Evolutionary conservation across 108 stramenopile genomes (phyloP).

Genomic region (Licmophora abbreviata): DNA sequence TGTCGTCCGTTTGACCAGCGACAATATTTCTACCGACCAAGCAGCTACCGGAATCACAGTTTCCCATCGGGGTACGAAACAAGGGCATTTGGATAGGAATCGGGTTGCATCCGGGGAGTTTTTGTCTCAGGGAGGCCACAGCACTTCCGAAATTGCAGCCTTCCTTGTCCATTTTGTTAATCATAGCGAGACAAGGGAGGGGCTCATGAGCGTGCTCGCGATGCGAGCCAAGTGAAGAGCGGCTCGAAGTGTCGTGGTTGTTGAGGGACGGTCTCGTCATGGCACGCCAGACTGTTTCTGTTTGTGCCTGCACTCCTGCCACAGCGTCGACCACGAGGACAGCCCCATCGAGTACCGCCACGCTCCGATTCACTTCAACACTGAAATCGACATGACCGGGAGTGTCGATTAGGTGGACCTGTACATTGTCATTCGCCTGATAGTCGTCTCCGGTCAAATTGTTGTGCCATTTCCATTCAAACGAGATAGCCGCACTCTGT

Average conservation of each 20-base stretch:
- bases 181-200: conserved; percentile 83
- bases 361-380: conserved; percentile 94
- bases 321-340: conserved; percentile 96
- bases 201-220: conserved; percentile 65
- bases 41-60: background rate
- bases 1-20: conserved; percentile 14
- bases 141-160: conserved; percentile 87
- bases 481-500: conserved; percentile 91
- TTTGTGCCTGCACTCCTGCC: conserved; percentile 96
- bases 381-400: conserved; percentile 99
- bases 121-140: conserved; percentile 57
- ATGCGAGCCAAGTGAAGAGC: background rate
- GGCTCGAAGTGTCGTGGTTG: conserved; percentile 25
- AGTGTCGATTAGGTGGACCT: conserved; percentile 87
- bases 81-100: conserved; percentile 67
- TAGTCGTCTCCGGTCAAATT: conserved; percentile 22
- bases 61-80: conserved; percentile 29
- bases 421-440: conserved; percentile 33
- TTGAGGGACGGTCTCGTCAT: conserved; percentile 53
- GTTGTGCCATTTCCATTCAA: conserved; percentile 87
- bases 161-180: conserved; percentile 99
- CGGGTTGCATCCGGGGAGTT: conserved; percentile 72
- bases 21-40: conserved; percentile 13
- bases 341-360: conserved; percentile 96
- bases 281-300: conserved; percentile 96